A percentile compares a stretch with the other conserved stretches of the same genome.
Evolutionary conservation across 352 stramenopile genomes (phyloP).

Genomic region (Phytophthora cryptogea): DNA sequence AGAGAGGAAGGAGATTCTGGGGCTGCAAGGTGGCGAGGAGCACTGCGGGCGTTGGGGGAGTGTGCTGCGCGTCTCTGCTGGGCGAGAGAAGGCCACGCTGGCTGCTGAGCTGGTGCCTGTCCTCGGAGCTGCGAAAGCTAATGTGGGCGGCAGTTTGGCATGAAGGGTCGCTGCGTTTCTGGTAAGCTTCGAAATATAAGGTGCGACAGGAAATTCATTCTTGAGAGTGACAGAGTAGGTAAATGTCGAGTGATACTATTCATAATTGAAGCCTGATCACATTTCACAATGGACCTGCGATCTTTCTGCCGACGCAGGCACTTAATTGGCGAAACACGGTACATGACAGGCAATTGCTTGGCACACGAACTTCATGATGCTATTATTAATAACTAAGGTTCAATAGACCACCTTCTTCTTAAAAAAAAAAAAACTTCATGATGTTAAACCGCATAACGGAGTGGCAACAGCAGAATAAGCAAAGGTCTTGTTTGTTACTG

Average conservation of each 20-base stretch:
- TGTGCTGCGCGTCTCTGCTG: neutral
- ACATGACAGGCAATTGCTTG: neutral
- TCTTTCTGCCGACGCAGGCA: constrained; percentile 20
- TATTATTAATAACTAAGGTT: too few species aligned
- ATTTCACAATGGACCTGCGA: constrained; percentile 2
- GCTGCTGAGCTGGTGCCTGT: neutral
- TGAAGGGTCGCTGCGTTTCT: constrained; percentile 26
- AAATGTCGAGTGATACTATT: too few species aligned
- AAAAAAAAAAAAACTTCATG: too few species aligned
- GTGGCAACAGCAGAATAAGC: neutral
- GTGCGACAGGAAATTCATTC: neutral
- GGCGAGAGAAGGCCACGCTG: neutral
- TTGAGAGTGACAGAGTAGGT: neutral
- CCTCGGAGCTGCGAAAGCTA: constrained; percentile 21
- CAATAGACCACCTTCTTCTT: too few species aligned
- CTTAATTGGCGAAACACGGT: constrained; percentile 11
- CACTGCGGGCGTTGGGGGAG: neutral
- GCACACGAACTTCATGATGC: neutral
- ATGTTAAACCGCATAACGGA: neutral
- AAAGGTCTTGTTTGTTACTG: constrained; percentile 3
- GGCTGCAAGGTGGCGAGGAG: neutral
- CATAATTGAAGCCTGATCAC: too few species aligned
- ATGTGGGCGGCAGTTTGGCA: constrained; percentile 27
- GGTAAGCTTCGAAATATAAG: constrained; percentile 21
- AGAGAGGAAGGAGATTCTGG: neutral